Conservation (phyloP, 1,139 yeast genomes). For the Saccharomyces hybrid region DNA sequence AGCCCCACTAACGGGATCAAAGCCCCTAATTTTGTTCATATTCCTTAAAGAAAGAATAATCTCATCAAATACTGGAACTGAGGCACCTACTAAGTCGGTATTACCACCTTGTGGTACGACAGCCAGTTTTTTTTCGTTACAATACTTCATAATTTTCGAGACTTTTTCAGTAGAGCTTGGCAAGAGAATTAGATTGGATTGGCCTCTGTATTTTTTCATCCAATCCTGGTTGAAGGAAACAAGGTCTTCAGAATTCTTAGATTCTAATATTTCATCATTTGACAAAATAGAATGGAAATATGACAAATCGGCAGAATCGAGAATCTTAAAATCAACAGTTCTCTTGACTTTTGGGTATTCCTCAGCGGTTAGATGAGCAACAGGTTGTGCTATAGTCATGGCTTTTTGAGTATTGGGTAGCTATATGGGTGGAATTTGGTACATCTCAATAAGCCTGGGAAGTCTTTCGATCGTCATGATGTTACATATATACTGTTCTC, state of each 20-base stretch:
- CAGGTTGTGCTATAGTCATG: not conserved
- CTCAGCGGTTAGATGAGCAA: constrained; percentile 44
- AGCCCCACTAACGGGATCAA: constrained; percentile 79
- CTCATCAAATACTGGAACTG: constrained; percentile 88
- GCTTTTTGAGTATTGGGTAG: too few species aligned
- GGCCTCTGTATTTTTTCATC: constrained; percentile 93
- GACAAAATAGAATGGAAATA: constrained; percentile 53
- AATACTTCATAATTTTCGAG: constrained; percentile 65
- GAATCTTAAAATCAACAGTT: constrained; percentile 36
- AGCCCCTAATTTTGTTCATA: constrained; percentile 71
- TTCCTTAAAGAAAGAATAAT: constrained; percentile 61
- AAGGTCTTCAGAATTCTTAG: constrained; percentile 38
- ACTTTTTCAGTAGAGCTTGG: constrained; percentile 81
- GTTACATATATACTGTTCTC: too few species aligned
- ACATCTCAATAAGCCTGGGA: too few species aligned
- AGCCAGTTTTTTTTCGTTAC: constrained; percentile 71
- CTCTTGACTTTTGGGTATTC: constrained; percentile 51
- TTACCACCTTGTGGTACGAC: constrained; percentile 97
- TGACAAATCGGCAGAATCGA: constrained; percentile 50
- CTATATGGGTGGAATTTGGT: too few species aligned
- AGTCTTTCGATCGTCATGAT: too few species aligned
- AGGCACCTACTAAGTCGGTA: constrained; percentile 93
- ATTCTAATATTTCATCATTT: constrained; percentile 41
- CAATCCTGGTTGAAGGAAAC: constrained; percentile 80
- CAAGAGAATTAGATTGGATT: constrained; percentile 69